Conservation (phyloP, 352 stramenopile species). For the Phytophthora parvispora region DNA sequence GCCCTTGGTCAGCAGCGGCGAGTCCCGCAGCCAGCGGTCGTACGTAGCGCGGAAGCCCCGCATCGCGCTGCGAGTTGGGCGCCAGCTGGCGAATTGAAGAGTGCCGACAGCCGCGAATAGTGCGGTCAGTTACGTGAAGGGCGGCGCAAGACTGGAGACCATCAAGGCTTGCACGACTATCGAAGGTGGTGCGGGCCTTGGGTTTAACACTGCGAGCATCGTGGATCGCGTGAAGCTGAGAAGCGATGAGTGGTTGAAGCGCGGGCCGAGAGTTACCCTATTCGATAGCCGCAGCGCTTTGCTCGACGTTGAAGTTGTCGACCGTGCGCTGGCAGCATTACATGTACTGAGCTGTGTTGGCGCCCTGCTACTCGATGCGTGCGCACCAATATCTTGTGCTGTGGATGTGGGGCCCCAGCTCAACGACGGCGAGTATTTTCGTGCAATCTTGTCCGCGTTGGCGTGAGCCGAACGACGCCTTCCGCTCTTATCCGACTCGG, state of each 20-base stretch:
- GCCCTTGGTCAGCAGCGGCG: conserved; percentile 76
- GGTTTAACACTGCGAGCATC: conserved; percentile 1
- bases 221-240: conserved; percentile 5
- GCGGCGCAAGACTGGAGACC: background rate
- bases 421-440: background rate
- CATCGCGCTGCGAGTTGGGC: conserved; percentile 30
- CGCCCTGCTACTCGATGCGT: background rate
- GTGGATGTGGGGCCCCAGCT: background rate
- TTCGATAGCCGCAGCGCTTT: conserved; percentile 18
- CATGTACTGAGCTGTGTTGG: background rate
- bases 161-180: background rate
- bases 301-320: conserved; percentile 13
- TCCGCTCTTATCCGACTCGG: background rate
- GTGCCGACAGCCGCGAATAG: background rate
- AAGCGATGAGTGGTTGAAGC: conserved; percentile 38
- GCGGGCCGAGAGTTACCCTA: conserved; percentile 4
- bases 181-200: background rate
- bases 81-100: conserved; percentile 18
- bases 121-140: conserved; percentile 15
- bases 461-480: background rate
- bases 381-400: background rate
- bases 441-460: background rate
- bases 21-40: conserved; percentile 56
- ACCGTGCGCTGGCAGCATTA: too few relatives aligned
- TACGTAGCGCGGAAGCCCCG: conserved; percentile 58